A percentile compares a stretch with the other conserved stretches of the same genome.
phyloP scores from a whole-genome alignment of 179 eudicot genomes.

The Corrigiola litoralis region DNA sequence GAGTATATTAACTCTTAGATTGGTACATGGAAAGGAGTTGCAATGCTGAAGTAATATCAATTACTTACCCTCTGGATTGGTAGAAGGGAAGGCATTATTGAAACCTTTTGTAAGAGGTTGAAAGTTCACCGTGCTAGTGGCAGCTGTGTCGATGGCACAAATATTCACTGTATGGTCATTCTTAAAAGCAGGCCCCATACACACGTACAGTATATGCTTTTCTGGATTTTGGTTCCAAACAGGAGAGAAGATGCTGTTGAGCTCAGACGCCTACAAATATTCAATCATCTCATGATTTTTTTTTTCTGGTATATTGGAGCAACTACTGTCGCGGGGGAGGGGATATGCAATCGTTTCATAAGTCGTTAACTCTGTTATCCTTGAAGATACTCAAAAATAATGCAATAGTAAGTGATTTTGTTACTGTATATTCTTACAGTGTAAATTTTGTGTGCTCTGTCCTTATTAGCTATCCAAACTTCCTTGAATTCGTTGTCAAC shows the following conservation, averaged over 20 bases:
- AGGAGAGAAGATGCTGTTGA: background rate
- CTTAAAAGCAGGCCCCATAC: constrained; percentile 6
- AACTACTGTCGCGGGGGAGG: too few relatives aligned
- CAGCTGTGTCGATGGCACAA: background rate
- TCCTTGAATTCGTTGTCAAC: constrained; percentile 8
- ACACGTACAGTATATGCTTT: constrained; percentile 7
- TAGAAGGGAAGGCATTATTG: constrained; percentile 20
- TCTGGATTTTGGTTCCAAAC: constrained; percentile 13
- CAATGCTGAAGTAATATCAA: background rate
- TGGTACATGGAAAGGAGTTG: background rate
- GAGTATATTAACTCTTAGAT: background rate
- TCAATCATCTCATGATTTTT: too few relatives aligned
- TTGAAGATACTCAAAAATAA: too few relatives aligned
- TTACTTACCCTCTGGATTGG: constrained; percentile 13
- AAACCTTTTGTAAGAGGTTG: background rate
- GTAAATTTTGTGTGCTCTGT: background rate
- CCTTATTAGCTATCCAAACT: constrained; percentile 3
- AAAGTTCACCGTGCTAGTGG: background rate
- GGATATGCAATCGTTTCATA: background rate
- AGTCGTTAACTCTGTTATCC: background rate
- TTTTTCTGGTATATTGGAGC: too few relatives aligned
- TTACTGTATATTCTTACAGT: background rate
- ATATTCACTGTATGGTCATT: background rate
- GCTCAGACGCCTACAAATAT: background rate
- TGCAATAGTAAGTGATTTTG: too few relatives aligned